Conservation (phyloP, 2,329 filamentous ascomycete genomes). For the Pyricularia sp. region DNA sequence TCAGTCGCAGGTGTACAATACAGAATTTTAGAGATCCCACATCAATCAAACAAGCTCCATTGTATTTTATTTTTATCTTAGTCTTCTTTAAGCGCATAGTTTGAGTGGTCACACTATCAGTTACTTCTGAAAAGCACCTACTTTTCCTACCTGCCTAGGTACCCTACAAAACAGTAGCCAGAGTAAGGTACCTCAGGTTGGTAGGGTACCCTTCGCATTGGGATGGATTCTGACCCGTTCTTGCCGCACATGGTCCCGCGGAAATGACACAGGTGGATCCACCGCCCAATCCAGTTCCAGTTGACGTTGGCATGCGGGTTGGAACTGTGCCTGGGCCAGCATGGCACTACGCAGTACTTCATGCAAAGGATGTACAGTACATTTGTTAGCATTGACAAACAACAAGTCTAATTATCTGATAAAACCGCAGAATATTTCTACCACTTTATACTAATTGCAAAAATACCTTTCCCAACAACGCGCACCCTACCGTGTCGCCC, state of each 20-base stretch:
- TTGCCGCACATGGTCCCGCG: background rate
- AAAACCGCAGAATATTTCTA: background rate
- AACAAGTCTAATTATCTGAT: background rate
- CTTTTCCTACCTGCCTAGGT: too few relatives aligned
- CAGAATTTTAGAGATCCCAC: too few relatives aligned
- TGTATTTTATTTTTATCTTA: too few relatives aligned
- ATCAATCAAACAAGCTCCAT: too few relatives aligned
- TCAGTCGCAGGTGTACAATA: too few relatives aligned
- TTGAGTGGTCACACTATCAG: too few relatives aligned
- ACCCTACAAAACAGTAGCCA: too few relatives aligned
- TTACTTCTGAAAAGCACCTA: too few relatives aligned
- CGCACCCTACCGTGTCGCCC: background rate
- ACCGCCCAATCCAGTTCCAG: background rate
- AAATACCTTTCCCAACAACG: background rate
- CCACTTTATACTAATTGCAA: background rate
- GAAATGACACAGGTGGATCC: background rate
- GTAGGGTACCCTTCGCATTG: too few relatives aligned
- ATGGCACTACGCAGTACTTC: background rate
- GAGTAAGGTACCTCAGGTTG: too few relatives aligned
- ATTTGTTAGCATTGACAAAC: background rate
- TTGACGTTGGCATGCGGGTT: background rate
- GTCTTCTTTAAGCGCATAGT: too few relatives aligned
- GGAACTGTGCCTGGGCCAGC: background rate
- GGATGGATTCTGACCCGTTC: background rate
- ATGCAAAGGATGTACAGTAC: background rate